A percentile compares a stretch with the other conserved stretches of the same genome.
Conservation (phyloP, 176 grass and related monocot genomes). For the Triticum turgidum region DNA sequence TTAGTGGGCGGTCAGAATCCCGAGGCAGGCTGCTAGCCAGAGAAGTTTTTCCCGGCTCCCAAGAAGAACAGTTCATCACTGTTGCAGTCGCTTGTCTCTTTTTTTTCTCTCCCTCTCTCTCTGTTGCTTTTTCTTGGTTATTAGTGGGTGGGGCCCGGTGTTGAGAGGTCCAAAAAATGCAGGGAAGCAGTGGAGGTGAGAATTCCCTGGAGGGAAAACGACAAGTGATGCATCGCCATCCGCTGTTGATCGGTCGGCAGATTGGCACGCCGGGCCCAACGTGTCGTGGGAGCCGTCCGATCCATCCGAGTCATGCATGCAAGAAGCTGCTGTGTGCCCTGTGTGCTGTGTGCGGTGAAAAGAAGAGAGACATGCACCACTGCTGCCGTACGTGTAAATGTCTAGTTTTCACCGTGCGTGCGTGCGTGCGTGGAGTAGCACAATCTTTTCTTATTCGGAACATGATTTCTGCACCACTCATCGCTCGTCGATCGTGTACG, state of each 20-base stretch:
- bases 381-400: neutral
- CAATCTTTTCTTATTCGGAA: no score
- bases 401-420: neutral
- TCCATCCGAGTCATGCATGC: neutral
- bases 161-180: slow-evolving; percentile 6
- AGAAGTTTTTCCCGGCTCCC: slow-evolving; percentile 38
- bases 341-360: neutral
- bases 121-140: neutral
- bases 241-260: slow-evolving; percentile 21
- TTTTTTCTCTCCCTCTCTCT: neutral
- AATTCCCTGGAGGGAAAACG: slow-evolving; percentile 33
- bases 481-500: neutral
- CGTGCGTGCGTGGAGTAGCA: neutral
- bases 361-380: neutral
- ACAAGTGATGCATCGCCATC: slow-evolving; percentile 27
- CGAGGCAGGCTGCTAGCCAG: neutral
- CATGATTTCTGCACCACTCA: neutral
- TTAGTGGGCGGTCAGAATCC: slow-evolving; percentile 39
- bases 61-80: slow-evolving; percentile 41
- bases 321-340: neutral
- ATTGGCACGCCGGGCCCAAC: slow-evolving; percentile 10
- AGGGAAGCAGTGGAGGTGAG: slow-evolving; percentile 13
- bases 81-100: slow-evolving; percentile 20
- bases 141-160: neutral
- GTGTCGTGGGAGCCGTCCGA: slow-evolving; percentile 7